Base-by-base conservation (phyloP, 2,329 filamentous ascomycete species). In the Ceratocystis cacaofunesta region DNA sequence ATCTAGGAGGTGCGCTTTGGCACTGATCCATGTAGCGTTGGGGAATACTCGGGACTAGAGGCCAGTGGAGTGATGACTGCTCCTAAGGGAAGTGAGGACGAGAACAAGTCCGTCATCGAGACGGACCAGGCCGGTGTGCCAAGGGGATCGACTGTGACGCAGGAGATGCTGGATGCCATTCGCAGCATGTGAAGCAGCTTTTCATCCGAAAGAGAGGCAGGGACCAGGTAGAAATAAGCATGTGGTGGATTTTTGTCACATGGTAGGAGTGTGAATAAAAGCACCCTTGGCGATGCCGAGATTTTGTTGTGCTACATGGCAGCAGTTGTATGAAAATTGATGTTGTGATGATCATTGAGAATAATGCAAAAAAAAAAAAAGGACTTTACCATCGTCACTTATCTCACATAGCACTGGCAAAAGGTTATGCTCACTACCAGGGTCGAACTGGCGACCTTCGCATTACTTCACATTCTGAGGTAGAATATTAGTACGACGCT, bases 361-460 rank as follows among this genome's bases (percentile, higher is more conserved):
- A 28, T 5, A 48, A 2, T 10, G n/a, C n/a, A 48, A 48, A 41
- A 19, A 22, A 41, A 19, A 64, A 46, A 22, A 50, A 22, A 2
- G 2, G 22, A 25, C 22, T 25, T 25, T 25, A 2, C 22, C 22
- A 25, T 25, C 22, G 22, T 22, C 22, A 22, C 22, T 25, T 25
- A 25, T 25, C 22, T 25, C 22, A 25, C 22, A 25, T 25, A 25
- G 22, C 22, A 25, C 22, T 25, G 2, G 22, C 22, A 25, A 25
- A 25, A 25, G 22, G 22, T 25, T 25, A 61, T 66, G 65, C 65
- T 64, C 65, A 66, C 65, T 66, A 66, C 65, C 65, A 66, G 61
- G 65, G 65, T 66, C 65, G 65, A 66, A 66, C 65, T 66, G 65
- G 65, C 65, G 61, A 66, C 65, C 65, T 66, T 66, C 65, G 65